Percentiles rank a stretch among this genome's conserved stretches.
Evolutionary conservation across 345 rosid species (phyloP).

Genomic region (Trapa incisa): DNA sequence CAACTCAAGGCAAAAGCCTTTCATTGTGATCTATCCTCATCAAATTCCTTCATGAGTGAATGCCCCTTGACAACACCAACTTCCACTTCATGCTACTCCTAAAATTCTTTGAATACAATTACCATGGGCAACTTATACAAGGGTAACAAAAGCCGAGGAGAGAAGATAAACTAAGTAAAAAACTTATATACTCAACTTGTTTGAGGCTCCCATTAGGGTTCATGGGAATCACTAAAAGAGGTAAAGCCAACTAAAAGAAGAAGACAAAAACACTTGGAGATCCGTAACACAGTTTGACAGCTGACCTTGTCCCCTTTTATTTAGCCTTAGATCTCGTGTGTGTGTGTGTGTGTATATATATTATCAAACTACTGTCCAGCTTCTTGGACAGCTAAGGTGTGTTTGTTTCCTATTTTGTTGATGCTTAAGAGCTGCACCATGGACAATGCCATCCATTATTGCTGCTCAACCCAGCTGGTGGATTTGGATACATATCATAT

Average conservation of each 20-base stretch:
- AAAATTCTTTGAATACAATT: slow-evolving; percentile 41
- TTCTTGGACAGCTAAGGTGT: no score
- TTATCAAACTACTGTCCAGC: background rate
- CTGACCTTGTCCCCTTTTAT: slow-evolving; percentile 2
- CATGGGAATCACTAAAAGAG: background rate
- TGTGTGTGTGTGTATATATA: background rate
- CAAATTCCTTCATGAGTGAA: background rate
- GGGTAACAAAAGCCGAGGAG: slow-evolving; percentile 10
- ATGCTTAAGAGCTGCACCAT: no score
- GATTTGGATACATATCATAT: no score
- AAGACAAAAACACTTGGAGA: background rate
- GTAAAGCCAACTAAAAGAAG: background rate
- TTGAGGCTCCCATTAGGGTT: no score
- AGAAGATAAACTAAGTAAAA: slow-evolving; percentile 6
- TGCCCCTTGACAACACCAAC: slow-evolving; percentile 21
- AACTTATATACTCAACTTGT: no score
- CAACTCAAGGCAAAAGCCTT: background rate
- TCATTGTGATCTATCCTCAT: background rate
- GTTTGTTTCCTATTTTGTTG: no score
- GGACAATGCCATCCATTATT: no score
- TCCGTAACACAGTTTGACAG: background rate
- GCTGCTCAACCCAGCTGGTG: no score
- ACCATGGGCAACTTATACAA: no score
- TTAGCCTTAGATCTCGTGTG: background rate
- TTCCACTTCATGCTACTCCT: slow-evolving; percentile 35